Evolutionary conservation across 2,329 filamentous ascomycete genomes (phyloP).

Genomic region (Ascocoryne sarcoides): DNA sequence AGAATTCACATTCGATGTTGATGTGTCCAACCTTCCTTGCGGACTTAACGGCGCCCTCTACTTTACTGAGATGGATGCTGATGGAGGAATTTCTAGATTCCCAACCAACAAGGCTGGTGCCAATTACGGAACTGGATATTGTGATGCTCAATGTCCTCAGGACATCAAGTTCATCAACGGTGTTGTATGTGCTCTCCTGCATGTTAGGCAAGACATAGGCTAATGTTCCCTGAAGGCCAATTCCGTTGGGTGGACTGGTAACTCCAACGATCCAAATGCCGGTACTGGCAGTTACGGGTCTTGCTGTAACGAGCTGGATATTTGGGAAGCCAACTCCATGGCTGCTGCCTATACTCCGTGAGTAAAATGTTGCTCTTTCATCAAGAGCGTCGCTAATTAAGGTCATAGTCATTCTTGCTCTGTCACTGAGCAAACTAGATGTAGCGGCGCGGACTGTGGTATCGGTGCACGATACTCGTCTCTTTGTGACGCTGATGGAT

Average conservation of each 20-base stretch:
- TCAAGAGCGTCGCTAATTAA: constrained; percentile 1
- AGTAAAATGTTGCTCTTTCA: neutral
- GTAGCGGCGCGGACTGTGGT: constrained; percentile 36
- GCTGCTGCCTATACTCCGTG: constrained; percentile 47
- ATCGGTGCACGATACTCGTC: constrained; percentile 42
- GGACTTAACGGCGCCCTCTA: constrained; percentile 67
- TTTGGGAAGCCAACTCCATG: constrained; percentile 56
- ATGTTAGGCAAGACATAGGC: neutral
- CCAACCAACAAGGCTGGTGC: constrained; percentile 48
- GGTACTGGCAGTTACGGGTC: constrained; percentile 46
- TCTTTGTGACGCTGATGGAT: constrained; percentile 52
- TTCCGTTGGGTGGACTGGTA: constrained; percentile 41
- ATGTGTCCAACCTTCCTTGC: constrained; percentile 60
- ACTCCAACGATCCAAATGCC: constrained; percentile 41
- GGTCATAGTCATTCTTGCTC: constrained; percentile 40
- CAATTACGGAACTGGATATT: constrained; percentile 55
- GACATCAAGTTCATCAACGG: constrained; percentile 47
- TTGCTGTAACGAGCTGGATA: constrained; percentile 62
- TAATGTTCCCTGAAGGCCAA: constrained; percentile 36
- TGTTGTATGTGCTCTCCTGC: constrained; percentile 29
- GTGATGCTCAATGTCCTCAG: constrained; percentile 49
- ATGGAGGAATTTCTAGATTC: constrained; percentile 48
- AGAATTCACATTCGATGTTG: constrained; percentile 67
- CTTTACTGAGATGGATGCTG: constrained; percentile 53
- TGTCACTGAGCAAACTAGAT: constrained; percentile 35